These are phyloP conservation scores for Boletus reticuloceps DNA, from an alignment of 768 basidiomycete species.

Conservation along the genomic window DNA sequence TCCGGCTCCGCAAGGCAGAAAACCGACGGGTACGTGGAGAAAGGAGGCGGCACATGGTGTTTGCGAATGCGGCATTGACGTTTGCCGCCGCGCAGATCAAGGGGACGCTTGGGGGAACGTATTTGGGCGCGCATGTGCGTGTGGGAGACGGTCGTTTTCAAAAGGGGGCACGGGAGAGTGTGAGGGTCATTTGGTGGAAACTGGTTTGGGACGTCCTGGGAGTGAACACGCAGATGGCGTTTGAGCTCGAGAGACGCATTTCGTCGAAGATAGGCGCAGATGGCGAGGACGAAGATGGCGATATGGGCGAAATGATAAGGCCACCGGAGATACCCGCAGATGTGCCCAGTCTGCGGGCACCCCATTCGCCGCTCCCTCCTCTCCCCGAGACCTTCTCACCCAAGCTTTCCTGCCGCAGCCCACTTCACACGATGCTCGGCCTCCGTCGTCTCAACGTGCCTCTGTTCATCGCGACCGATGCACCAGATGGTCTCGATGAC, in stretches of 20 bases:
- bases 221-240: conserved; percentile 35
- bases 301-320: conserved; percentile 3
- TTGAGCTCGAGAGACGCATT: conserved; percentile 24
- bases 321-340: conserved; percentile 20
- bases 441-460: conserved; percentile 51
- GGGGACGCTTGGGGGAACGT: conserved; percentile 42
- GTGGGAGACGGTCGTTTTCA: conserved; percentile 67
- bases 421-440: conserved; percentile 32
- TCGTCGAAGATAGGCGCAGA: background rate
- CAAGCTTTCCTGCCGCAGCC: conserved; percentile 36
- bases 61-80: conserved; percentile 48
- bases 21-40: conserved; percentile 43
- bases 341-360: conserved; percentile 18
- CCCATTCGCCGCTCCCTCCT: conserved; percentile 29
- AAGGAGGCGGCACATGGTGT: conserved; percentile 57
- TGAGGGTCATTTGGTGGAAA: conserved; percentile 53
- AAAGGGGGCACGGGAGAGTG: conserved; percentile 38
- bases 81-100: conserved; percentile 44
- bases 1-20: conserved; percentile 44
- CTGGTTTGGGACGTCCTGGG: conserved; percentile 51
- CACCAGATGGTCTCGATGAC: conserved; percentile 37
- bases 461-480: conserved; percentile 67
- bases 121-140: conserved; percentile 65
- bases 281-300: background rate
- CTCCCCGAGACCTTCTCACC: conserved; percentile 16